Conservation (phyloP, 768 basidiomycete genomes). For the Boletellus ananas region DNA sequence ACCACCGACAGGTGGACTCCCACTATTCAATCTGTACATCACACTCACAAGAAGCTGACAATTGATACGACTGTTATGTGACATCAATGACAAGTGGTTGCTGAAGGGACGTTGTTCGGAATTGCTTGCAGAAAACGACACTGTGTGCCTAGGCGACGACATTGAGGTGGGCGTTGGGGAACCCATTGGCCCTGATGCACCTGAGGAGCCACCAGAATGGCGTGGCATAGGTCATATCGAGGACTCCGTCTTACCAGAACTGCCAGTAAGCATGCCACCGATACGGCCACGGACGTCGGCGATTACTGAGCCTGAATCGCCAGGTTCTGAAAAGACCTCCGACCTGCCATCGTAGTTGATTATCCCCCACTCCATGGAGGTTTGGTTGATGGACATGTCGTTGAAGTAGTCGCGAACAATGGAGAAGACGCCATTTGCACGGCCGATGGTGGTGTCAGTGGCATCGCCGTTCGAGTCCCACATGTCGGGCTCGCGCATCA, state of each 20-base stretch:
- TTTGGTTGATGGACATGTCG: neutral
- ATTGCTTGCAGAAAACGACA: too few species aligned
- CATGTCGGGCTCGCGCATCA: constrained; percentile 31
- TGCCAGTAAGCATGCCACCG: constrained; percentile 35
- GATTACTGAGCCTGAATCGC: constrained; percentile 38
- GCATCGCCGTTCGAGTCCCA: constrained; percentile 27
- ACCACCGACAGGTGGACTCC: neutral
- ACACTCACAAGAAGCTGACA: neutral
- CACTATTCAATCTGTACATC: neutral
- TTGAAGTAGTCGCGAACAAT: constrained; percentile 31
- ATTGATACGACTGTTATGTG: too few species aligned
- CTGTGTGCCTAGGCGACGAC: too few species aligned
- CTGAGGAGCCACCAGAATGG: constrained; percentile 36
- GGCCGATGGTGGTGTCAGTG: constrained; percentile 37
- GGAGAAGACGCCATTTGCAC: constrained; percentile 32
- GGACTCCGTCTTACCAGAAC: constrained; percentile 26
- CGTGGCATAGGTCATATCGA: constrained; percentile 39
- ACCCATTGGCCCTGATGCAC: constrained; percentile 23
- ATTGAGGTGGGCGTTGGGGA: constrained; percentile 20
- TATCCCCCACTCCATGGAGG: neutral
- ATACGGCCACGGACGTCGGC: constrained; percentile 32
- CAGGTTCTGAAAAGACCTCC: constrained; percentile 30
- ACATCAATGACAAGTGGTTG: too few species aligned
- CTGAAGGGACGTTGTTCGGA: too few species aligned
- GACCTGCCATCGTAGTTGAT: neutral